Base-by-base conservation (phyloP, 257 asterid genomes). In the Linaria vulgaris region DNA sequence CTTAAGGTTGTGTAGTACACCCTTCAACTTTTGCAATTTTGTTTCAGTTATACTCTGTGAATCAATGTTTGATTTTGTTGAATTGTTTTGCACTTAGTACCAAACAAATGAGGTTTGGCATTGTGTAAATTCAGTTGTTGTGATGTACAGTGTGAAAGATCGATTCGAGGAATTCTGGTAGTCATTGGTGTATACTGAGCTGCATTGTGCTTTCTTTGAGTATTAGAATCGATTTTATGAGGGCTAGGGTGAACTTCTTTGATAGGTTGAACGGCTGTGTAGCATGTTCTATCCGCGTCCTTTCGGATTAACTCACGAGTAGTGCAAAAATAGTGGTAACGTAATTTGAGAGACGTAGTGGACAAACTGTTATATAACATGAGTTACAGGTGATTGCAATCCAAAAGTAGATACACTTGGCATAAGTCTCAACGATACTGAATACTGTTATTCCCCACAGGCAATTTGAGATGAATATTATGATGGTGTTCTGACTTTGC, bases 1-100 rank as follows among this genome's bases (percentile, higher is more conserved):
- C 86, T 89, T 64, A 84, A 94, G 99, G 99, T n/a, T n/a, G n/a
- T n/a, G n/a, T n/a, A n/a, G n/a, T 94, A 66, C 52, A 27, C n/a
- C 5, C 12, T 4, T 15, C 16, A 55, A 14, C 19, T 64, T 64
- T 57, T 11, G 50, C 16, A 27, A 21, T 49, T 63, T 23, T 51
- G 60, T 5, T 15, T 12, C 59, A 53, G 12, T 53, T 53, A 5
- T 8, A 11, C 17, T n/a, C n/a, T n/a, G n/a, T n/a, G n/a, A n/a
- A n/a, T n/a, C n/a, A n/a, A 12, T 27, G 45, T 30, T 65, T 64
- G 38, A 15, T 19, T n/a, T 19, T 49, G 55, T 49, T 16, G 0
- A 48, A 10, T 3, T 48, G 16, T 48, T 15, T 34, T 34, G 41
- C 41, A 34, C 10, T 34, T 6, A 27, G 41, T 34, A n/a, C 10